A percentile compares a stretch with the other conserved stretches of the same genome.
Evolutionary conservation across 192 early-diverging fungal genomes (phyloP).

Genomic region (Endogone sp.): DNA sequence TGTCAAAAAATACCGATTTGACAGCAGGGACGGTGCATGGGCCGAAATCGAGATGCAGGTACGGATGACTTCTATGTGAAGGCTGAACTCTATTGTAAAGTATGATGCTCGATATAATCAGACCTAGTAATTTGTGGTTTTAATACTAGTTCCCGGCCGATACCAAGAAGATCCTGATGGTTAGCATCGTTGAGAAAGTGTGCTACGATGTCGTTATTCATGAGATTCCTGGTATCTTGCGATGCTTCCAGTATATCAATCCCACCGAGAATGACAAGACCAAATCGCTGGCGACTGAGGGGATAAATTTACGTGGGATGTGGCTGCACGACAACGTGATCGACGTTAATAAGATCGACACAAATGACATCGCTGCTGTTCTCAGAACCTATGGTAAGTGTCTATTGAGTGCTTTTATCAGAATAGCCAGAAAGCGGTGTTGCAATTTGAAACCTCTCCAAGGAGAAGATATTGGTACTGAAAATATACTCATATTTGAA

Average conservation of each 20-base stretch:
- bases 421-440: too few relatives aligned
- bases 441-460: too few relatives aligned
- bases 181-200: slow-evolving; percentile 77
- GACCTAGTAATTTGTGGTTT: slow-evolving; percentile 15
- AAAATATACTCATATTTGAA: too few relatives aligned
- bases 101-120: background rate
- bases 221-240: slow-evolving; percentile 80
- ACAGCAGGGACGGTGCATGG: slow-evolving; percentile 60
- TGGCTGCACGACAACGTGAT: slow-evolving; percentile 77
- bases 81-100: slow-evolving; percentile 6
- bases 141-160: slow-evolving; percentile 64
- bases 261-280: slow-evolving; percentile 76
- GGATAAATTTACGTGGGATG: slow-evolving; percentile 87
- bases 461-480: too few relatives aligned
- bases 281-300: slow-evolving; percentile 78
- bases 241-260: slow-evolving; percentile 78
- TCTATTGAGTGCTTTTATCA: too few relatives aligned
- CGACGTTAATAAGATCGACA: slow-evolving; percentile 84
- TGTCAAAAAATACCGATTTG: slow-evolving; percentile 67
- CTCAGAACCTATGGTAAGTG: slow-evolving; percentile 78
- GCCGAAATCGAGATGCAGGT: slow-evolving; percentile 74
- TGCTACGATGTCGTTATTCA: slow-evolving; percentile 72
- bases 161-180: slow-evolving; percentile 94
- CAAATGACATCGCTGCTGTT: slow-evolving; percentile 97
- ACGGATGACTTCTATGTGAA: slow-evolving; percentile 9